Base-by-base conservation (phyloP, 1,139 yeast species). In the Hansenula sp. region DNA sequence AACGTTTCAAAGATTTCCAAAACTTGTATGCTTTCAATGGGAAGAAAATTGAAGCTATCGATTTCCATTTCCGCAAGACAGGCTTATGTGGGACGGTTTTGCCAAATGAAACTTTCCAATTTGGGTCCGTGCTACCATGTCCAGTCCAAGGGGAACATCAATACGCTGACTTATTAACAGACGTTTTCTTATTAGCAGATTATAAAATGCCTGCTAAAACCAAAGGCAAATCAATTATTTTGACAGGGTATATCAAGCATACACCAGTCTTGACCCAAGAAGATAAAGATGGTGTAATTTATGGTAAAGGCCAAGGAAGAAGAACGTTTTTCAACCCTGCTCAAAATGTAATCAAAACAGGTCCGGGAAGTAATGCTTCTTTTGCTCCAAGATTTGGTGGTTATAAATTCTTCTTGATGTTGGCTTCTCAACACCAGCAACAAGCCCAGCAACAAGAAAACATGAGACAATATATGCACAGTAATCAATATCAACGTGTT, bases 201-300 rank as follows among this genome's bases (percentile, higher is more conserved):
- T 93, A 84, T 59, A 62, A 70, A 38, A 77, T 86, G 76, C 81
- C 84, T 0, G 78, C 79, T 4, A 73, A 76, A 44, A 61, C 61
- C 7, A 65, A 56, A 5, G 85, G 87, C 43, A 93, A 93, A 61
- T 84, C 96, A 3, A 86, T 93, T 87, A 69, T 93, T 24, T 66
- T 93, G 49, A 86, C 83, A 43, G 98, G 98, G 0, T 87, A 73
- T 55, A 79, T 82, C 47, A 75, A 89, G 2, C 82, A 81, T 47
- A 66, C 67, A 18, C 72, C 74, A 12, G 83, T 83, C 3, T 70
- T 91, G 40, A 79, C 80, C 4, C 79, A 75, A 38, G 84, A 84
- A 45, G 96, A 90, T 60, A 76, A 74, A 43, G 87, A 83, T 48
- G 70, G 76, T n/a, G 70, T 89, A 25, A 56, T 72, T 39, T 78